Conservation (phyloP, 2,329 filamentous ascomycete genomes). For the Colletotrichum scovillei region DNA sequence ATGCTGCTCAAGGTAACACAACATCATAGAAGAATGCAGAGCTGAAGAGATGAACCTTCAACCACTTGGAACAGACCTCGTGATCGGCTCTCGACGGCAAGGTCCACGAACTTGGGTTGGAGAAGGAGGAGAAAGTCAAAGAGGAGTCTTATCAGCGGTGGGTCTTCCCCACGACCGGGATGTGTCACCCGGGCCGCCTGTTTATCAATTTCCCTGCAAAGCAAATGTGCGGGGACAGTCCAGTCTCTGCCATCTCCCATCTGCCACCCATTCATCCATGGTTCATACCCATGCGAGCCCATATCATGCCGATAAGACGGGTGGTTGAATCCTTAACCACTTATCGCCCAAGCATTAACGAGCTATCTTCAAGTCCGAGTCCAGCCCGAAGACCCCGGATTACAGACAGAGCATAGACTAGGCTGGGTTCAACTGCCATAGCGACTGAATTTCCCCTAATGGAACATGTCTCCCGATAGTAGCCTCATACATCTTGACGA, state of each 20-base stretch:
- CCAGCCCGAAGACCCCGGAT: background rate
- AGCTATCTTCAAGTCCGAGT: background rate
- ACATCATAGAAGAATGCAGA: no score
- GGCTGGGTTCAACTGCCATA: no score
- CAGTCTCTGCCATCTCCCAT: background rate
- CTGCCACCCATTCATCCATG: background rate
- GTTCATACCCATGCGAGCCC: no score
- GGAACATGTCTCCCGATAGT: background rate
- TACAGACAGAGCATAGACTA: no score
- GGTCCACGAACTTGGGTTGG: background rate
- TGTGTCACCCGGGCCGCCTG: conserved; percentile 7
- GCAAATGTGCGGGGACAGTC: background rate
- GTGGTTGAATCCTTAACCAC: background rate
- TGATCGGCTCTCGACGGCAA: background rate
- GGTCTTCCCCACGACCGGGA: conserved; percentile 11
- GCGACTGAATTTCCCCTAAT: background rate
- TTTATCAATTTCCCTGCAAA: background rate
- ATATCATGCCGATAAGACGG: background rate
- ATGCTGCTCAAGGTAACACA: background rate
- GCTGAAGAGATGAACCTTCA: no score
- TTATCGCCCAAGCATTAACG: background rate
- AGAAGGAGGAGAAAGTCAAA: background rate
- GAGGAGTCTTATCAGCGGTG: background rate
- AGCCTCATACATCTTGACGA: background rate
- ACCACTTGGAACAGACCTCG: background rate